Base-by-base conservation (phyloP, 306 rosid species). In the Corylus americana region DNA sequence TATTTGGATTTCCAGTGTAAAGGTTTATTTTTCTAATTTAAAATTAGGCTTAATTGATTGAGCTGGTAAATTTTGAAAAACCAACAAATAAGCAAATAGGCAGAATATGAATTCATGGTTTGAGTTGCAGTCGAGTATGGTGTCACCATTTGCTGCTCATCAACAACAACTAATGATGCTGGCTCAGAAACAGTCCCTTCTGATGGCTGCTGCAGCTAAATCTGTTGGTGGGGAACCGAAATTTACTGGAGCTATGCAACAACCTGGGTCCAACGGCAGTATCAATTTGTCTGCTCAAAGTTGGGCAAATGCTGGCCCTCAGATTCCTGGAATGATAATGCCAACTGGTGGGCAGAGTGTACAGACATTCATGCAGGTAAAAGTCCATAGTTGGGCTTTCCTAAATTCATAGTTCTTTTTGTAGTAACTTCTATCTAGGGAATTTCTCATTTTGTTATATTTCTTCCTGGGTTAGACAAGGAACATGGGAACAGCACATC, bases 111-210 rank as follows among this genome's bases (percentile, higher is more conserved):
- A 77, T 47, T 68, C 10, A 20, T 74, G 63, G 54, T 80, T 80
- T 86, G 80, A 84, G 83, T 80, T 85, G 88, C 90, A 96, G 99
- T 88, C 94, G 71, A 90, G 64, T 81, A 87, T 90, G 83, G 97
- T 89, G 78, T 93, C 99, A 77, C 99, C 99, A 18, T 96, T 93
- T 79, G 50, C 96, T 12, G 51, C 88, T 89, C 99, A 93, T 88
- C 99, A 96, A 80, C 99, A 96, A 74, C 99, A 96, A 84, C 87
- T 91, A 80, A 92, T 97, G 54, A 90, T 93, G 93, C 86, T 91
- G 77, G 96, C 97, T 55, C 98, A 94, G 80, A 97, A 92, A 57
- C 98, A 91, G 85, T 88, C 98, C 77, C 90, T 92, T 85, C 85
- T 94, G 74, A 83, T 94, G 93, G 98, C 98, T 70, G 91, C 95